Evolutionary conservation across 2,329 filamentous ascomycete genomes (phyloP), one percentile per base, ranked within the genome.

Genomic region (Drechslerella dactyloides): DNA sequence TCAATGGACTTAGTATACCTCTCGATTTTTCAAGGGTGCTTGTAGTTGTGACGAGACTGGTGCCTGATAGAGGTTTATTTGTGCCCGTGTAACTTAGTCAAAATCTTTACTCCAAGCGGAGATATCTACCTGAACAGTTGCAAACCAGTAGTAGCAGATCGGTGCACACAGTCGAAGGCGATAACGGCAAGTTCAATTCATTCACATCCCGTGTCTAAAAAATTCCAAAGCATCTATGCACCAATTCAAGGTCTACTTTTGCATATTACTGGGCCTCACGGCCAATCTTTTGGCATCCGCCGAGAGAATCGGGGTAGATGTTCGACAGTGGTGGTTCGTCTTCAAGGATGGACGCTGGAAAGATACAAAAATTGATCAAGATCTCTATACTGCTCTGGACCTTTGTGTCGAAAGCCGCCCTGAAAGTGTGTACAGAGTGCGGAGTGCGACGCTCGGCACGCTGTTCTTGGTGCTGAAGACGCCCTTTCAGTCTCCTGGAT

Each of bases 271-370:
- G 4, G 13, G 11, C 13, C 13, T 42, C 15, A 4, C 15, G 37
- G 11, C 15, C 13, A 13, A 15, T 17, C 5, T 15, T 42, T 42
- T 42, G 37, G 37, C n/a, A 42, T 37, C 33, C 5, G 11, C n/a
- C 10, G 40, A 60, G 4, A 17, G 7, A n/a, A 58, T 62, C n/a
- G 65, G 65, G 10, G 35, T 33, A 0, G 42, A 62, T 33, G 65
- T 69, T 10, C 51, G 57, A 11, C 27, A 62, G 6, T 69, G 57
- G 57, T 69, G 65, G 65, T 69, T 69, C 19, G 57, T 69, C 4
- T 2, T 69, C 5, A 15, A 48, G 19, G 21, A 15, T 21, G 4
- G 46, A 0, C 5, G 37, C 8, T 62, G 65, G 65, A 27, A 37
- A 21, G 19, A 68, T n/a, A 17, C 19, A 2, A 13, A 30, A 13